Base-by-base conservation (phyloP, 805 yeast genomes). In the Wickerhamomyces bisporus region DNA sequence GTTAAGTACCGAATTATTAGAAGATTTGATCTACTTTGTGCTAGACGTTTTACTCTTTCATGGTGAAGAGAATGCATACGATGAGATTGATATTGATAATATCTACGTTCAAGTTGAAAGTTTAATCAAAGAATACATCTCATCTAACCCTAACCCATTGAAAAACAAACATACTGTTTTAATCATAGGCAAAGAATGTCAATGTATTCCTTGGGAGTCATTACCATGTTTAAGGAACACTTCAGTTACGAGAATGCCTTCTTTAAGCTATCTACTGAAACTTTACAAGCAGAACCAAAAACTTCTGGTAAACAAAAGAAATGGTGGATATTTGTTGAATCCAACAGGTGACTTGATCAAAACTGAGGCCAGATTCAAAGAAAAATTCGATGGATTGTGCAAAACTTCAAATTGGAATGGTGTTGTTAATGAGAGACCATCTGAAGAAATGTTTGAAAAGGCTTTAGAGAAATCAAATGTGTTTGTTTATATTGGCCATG, bases 171-270 rank as follows among this genome's bases (percentile, higher is more conserved):
- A 89, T 56, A 63, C 81, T 0, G 78, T 91, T 2, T 61, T 93
- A 34, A 64, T 93, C 3, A 75, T 86, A 4, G 81, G 89, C 19
- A 70, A 79, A 35, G 61, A 64, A 7, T 80, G 94, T 46, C 73
- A 75, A n/a, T 55, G 58, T 15, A 66, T 93, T 24, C 98, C 98
- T 0, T 93, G 98, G 98, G 99, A 93, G 52, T 79, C 87, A 1
- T 53, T 89, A 24, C 71, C 78, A 0, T 68, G 71, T 31, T 55
- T 89, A 39, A 58, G 74, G 35, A 53, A 55, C 0, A 63, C 60
- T 33, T 78, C 95, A 0, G 71, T 84, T 0, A 75, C 94, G 0
- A 65, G 98, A 45, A 71, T 88, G 58, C 95, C 96, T 0, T 82
- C 95, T 0, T 39, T 79, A 12, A 52, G 58, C 1, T 49, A 70